phyloP scores from a whole-genome alignment of 2,329 filamentous ascomycete genomes.

The Aspergillus jensenii region DNA sequence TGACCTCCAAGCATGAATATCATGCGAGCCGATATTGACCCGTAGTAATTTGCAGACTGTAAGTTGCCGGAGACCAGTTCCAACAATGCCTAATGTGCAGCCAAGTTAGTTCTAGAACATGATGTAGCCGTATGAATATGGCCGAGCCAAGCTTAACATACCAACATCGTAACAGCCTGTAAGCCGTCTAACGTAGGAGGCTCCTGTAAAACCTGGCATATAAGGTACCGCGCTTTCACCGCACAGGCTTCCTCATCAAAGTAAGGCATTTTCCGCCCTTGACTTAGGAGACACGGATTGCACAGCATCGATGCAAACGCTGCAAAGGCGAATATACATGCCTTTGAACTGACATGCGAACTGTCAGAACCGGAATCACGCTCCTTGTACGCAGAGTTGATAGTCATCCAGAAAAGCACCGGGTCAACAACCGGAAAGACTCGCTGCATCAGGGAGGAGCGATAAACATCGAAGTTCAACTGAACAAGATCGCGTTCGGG shows the following conservation, averaged over 20 bases:
- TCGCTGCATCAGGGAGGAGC: conserved; percentile 38
- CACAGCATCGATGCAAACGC: conserved; percentile 36
- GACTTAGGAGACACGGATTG: conserved; percentile 15
- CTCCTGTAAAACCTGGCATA: conserved; percentile 47
- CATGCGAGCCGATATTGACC: conserved; percentile 48
- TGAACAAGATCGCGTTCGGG: conserved; percentile 37
- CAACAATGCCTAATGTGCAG: conserved; percentile 38
- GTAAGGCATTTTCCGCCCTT: neutral
- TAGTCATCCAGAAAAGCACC: conserved; percentile 48
- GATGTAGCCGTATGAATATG: neutral
- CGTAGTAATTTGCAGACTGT: conserved; percentile 47
- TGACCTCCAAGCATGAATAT: conserved; percentile 54
- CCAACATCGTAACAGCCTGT: conserved; percentile 51
- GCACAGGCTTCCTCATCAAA: conserved; percentile 46
- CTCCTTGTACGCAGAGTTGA: conserved; percentile 46
- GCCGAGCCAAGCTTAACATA: conserved; percentile 29
- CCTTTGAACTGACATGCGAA: conserved; percentile 39
- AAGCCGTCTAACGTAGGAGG: conserved; percentile 43
- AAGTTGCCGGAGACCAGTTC: conserved; percentile 50
- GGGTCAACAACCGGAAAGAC: conserved; percentile 53
- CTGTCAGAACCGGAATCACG: conserved; percentile 14
- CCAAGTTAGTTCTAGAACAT: neutral
- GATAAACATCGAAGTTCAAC: conserved; percentile 32
- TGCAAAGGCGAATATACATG: conserved; percentile 52
- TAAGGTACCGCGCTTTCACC: conserved; percentile 42